Evolutionary conservation across 495 filamentous ascomycete species (phyloP), one percentile per base, ranked within the genome.

Genomic region (Amphirosellinia nigrospora): DNA sequence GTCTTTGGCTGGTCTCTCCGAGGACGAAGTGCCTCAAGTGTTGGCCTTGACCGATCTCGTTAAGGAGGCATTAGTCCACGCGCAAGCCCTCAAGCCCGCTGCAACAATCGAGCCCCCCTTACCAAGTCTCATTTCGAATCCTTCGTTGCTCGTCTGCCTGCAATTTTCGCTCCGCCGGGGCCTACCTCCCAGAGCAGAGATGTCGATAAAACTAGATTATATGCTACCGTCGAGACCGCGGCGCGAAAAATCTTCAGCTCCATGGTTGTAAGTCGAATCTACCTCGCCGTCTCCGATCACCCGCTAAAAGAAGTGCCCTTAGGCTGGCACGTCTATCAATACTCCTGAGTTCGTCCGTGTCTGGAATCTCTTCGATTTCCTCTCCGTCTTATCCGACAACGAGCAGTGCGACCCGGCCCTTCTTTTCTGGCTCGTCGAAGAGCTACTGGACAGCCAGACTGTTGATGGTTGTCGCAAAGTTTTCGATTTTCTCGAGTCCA

Each of bases 391-490:
- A 73, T 94, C 94, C 64, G 94, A 99, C 74, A 85, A 78, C 73
- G 93, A 93, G 77, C 89, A 92, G 83, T 96, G 93, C 77, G 93
- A 97, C 70, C 87, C 92, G 1, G 92, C 90, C 32, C 84, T 98
- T 43, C 86, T 95, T 11, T 92, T 96, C 72, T 94, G 91, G 88
- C 86, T 98, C 16, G 90, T 98, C 21, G 96, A 99, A 77, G 96
- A 99, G 77, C 87, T 98, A 0, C 86, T 99, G 55, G 96, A 98
- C 80, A 97, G 93, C 70, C 96, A 97, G 77, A 97, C 94, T 0
- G 96, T 97, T 26, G 87, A 92, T 65, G 93, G 93, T 15, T 98
- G 95, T 74, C 89, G 94, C 64, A 92, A 87, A 30, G 89, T 98
- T 2, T 98, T 98, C 75, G 93, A 96, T 75, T 98, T 93, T 73